Evolutionary conservation across 1,284 basidiomycete species (phyloP), one percentile per base, ranked within the genome.

Genomic region (Irpex lacteus): DNA sequence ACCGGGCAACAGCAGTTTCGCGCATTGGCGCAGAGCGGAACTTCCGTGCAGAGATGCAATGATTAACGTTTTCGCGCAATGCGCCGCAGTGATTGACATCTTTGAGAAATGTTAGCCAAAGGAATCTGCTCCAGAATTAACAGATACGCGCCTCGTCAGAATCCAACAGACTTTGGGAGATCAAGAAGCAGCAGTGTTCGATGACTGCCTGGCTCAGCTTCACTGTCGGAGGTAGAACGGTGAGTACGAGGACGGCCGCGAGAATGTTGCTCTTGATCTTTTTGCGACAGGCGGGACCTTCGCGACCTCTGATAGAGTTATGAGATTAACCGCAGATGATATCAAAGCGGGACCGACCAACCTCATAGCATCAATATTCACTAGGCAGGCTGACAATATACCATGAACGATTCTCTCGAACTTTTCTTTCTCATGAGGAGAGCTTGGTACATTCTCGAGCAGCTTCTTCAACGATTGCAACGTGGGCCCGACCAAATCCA

Each of bases 201-300:
- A 98, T 81, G 6, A 92, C 88, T 2, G 88, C 85, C 64, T 86
- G 83, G 60, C 93, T 91, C 49, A 98, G 76, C 70, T 86, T 87
- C 32, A 91, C 81, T 9, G 80, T 81, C 0, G 85, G 70, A 1
- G 95, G 92, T 1, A 96, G 78, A 11, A 91, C 85, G 0, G 96
- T 98, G 49, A 98, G 76, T 61, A 98, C 83, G 5, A 99, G 83
- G 2, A 95, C 95, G 0, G 90, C 83, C 0, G 95, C 93, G 15
- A 98, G 78, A 64, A 98, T 82, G 76, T 98, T 98, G 74, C 91
- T 94, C 77, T 95, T 96, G 75, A 94, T 85, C 78, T 98, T 98
- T 76, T 90, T 87, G 6, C 85, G 79, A 1, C 92, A 92, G 8
- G 92, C 87, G 0, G 82, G 71, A 3, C 96, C 96, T 64, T 89